phyloP scores from a whole-genome alignment of 1,139 yeast species.

The Diutina pseudorugosa region DNA sequence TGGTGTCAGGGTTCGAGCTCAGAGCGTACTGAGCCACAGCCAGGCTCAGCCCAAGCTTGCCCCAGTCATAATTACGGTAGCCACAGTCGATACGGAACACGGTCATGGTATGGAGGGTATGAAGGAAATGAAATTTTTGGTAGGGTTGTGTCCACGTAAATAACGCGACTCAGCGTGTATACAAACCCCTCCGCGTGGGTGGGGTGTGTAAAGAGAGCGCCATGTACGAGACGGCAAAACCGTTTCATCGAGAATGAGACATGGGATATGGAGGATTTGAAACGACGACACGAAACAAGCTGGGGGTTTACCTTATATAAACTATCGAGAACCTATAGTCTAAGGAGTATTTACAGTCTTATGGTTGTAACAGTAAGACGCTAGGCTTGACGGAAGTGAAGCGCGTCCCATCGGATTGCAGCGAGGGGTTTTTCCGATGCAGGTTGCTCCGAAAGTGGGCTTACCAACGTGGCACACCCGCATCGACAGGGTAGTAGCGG shows the following conservation, averaged over 20 bases:
- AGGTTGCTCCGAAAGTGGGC: neutral
- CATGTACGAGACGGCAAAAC: too few relatives aligned
- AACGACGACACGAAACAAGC: too few relatives aligned
- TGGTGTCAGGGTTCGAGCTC: conserved; percentile 44
- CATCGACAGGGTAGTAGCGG: neutral
- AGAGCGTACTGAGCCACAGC: conserved; percentile 85
- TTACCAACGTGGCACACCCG: neutral
- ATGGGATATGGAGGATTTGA: too few relatives aligned
- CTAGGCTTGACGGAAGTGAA: too few relatives aligned
- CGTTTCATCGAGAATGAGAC: too few relatives aligned
- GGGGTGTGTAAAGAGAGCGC: too few relatives aligned
- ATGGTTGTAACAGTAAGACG: too few relatives aligned
- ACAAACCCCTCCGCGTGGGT: neutral
- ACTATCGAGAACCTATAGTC: too few relatives aligned
- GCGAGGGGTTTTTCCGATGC: neutral
- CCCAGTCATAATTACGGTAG: conserved; percentile 73
- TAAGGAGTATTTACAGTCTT: too few relatives aligned
- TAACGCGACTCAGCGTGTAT: neutral
- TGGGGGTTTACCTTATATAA: too few relatives aligned
- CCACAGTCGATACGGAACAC: conserved; percentile 31
- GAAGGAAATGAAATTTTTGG: neutral
- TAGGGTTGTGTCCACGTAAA: neutral
- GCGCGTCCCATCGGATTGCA: neutral
- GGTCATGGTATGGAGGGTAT: neutral
- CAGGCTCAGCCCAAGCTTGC: conserved; percentile 71